Evolutionary conservation across 1,284 basidiomycete genomes (phyloP).

Genomic region (Tilletia horrida): DNA sequence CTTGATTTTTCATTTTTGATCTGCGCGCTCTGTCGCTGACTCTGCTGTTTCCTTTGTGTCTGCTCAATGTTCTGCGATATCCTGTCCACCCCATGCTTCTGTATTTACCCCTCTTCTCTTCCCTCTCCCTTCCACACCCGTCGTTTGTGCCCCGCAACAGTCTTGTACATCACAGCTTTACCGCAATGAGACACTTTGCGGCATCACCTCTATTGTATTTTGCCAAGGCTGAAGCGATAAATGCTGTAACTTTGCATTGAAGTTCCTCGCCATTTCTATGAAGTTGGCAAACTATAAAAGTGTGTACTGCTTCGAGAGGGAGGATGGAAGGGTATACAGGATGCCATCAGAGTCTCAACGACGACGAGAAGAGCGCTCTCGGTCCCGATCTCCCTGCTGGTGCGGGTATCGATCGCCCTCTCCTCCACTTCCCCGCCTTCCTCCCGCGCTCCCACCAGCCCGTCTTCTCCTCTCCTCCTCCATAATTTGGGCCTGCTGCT

Average conservation of each 20-base stretch:
- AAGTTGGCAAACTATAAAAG: no score
- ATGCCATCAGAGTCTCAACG: no score
- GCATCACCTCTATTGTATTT: no score
- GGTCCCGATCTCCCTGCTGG: no score
- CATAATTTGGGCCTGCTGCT: neutral
- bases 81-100: no score
- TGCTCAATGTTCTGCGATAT: neutral
- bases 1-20: neutral
- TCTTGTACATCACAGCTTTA: constrained; percentile 32
- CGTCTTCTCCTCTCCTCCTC: constrained; percentile 1
- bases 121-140: neutral
- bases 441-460: neutral
- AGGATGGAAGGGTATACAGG: no score
- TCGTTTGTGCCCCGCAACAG: constrained; percentile 16
- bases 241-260: no score
- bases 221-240: no score
- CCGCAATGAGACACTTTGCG: constrained; percentile 13
- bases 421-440: neutral
- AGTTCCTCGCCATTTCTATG: no score
- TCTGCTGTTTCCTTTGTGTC: neutral
- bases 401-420: no score
- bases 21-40: neutral
- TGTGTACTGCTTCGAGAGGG: no score
- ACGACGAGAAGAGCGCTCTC: no score
- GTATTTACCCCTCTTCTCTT: neutral